Conservation (phyloP, 306 rosid species). For the Vachellia pachyceras region DNA sequence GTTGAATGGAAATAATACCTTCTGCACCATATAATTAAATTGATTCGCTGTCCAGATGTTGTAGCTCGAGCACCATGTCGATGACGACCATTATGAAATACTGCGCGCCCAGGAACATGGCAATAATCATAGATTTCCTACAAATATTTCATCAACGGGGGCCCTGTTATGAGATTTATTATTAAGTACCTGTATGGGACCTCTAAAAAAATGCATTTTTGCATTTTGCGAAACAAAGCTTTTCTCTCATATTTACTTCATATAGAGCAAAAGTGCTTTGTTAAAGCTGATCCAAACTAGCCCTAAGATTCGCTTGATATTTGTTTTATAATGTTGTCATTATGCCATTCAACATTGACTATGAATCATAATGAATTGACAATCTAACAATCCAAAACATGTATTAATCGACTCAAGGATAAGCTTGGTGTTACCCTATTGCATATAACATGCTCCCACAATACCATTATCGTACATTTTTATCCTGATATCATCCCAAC, state of each 20-base stretch:
- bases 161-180: no score
- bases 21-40: conserved; percentile 93
- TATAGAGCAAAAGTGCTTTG: no score
- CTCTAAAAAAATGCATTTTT: no score
- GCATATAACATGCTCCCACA: neutral
- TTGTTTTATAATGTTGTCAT: conserved; percentile 1
- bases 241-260: no score
- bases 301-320: conserved; percentile 15
- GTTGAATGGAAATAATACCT: conserved; percentile 62
- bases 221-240: no score
- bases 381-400: conserved; percentile 1
- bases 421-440: conserved; percentile 5
- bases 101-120: conserved; percentile 82
- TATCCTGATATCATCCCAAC: neutral
- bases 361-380: conserved; percentile 2
- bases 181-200: no score
- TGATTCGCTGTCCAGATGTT: conserved; percentile 72
- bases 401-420: conserved; percentile 23
- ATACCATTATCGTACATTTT: neutral
- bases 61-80: conserved; percentile 96
- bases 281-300: no score
- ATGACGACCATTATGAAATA: conserved; percentile 91
- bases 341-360: conserved; percentile 10
- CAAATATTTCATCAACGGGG: no score
- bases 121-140: conserved; percentile 78